Conservation (phyloP, 2,329 filamentous ascomycete species). For the Fusarium torulosum region DNA sequence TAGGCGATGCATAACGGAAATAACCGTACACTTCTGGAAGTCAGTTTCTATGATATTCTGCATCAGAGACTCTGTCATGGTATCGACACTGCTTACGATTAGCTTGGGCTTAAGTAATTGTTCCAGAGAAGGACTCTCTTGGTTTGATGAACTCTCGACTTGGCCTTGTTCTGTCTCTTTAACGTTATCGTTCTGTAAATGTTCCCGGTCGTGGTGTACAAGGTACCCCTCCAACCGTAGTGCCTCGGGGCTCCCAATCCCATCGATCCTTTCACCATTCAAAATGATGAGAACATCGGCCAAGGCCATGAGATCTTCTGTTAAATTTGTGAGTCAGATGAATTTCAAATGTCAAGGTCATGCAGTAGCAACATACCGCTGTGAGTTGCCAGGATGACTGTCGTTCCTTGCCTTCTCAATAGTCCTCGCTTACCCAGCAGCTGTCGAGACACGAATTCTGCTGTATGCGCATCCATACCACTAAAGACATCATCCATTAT, state of each 20-base stretch:
- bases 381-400: conserved; percentile 21
- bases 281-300: not conserved
- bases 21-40: not conserved
- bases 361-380: not conserved
- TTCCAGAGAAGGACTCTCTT: not conserved
- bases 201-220: not conserved
- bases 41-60: not conserved
- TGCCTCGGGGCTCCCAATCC: not conserved
- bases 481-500: conserved; percentile 53
- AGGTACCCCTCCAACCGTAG: not conserved
- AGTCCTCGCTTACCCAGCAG: conserved; percentile 13
- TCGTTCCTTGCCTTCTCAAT: conserved; percentile 1
- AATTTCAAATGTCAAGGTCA: not conserved
- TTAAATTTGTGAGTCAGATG: not conserved
- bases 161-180: not conserved
- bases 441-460: conserved; percentile 19
- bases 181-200: not conserved
- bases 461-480: conserved; percentile 38
- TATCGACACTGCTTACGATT: not conserved
- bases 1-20: not conserved
- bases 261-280: not conserved
- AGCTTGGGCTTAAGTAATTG: not conserved
- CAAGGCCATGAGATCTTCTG: not conserved
- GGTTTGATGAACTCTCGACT: not conserved
- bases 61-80: not conserved